phyloP scores from a whole-genome alignment of 2,329 filamentous ascomycete genomes.

The Sporothrix brasiliensis region DNA sequence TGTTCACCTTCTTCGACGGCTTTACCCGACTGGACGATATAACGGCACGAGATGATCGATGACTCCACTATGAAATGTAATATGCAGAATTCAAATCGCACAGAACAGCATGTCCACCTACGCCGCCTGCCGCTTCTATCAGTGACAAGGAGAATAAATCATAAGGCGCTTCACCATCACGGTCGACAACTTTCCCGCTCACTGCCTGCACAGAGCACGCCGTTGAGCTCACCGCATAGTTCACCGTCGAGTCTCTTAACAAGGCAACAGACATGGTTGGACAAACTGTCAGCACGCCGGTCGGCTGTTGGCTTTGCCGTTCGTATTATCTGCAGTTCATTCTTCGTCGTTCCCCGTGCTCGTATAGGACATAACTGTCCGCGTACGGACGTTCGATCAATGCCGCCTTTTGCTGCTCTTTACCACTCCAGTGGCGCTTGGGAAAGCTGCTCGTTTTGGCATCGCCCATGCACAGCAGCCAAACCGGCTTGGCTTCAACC shows the following conservation, averaged over 20 bases:
- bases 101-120: neutral
- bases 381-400: neutral
- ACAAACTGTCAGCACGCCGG: conserved; percentile 3
- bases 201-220: neutral
- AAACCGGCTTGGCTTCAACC: conserved; percentile 5
- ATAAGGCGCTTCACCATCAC: neutral
- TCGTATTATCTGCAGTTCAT: neutral
- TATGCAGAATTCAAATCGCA: neutral
- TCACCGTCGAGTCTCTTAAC: neutral
- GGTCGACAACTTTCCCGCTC: no score
- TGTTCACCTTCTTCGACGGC: neutral
- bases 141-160: neutral
- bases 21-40: conserved; percentile 27
- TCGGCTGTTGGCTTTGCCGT: neutral
- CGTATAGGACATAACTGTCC: neutral
- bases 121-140: conserved; percentile 10
- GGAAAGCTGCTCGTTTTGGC: neutral
- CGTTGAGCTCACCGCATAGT: neutral
- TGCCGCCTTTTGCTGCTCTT: neutral
- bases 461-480: neutral
- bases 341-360: neutral
- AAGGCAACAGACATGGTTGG: conserved; percentile 1
- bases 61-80: neutral
- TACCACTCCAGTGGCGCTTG: neutral
- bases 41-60: conserved; percentile 7